Base-by-base conservation (phyloP, 2,329 filamentous ascomycete genomes). In the Colletotrichum higginsianum region DNA sequence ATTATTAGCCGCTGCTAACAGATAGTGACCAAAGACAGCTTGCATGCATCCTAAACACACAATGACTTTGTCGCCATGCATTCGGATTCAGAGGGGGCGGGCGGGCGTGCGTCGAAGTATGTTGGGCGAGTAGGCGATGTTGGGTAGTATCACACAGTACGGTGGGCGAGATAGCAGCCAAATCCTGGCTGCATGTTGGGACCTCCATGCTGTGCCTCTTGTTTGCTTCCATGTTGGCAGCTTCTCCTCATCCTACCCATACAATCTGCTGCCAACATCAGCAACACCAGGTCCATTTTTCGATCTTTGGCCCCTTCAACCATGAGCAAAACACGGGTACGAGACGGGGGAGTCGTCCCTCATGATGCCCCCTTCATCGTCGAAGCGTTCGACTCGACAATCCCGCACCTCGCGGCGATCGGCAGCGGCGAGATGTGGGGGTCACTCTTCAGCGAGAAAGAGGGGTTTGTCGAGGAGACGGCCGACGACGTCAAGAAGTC, bases 341-440 rank as follows among this genome's bases (percentile, higher is more conserved):
- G 78, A 40, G 73, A 78, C 40, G 77, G 74, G 23, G 66, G 63
- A 23, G 62, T 64, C 44, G 66, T 68, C 49, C 72, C 68, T n/a
- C 66, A 75, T 44, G 79, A 80, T 72, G 74, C 74, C 63, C 66
- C 75, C 42, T 79, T 79, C 75, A 77, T 81, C 52, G 66, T 77
- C 40, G 74, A 75, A 35, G 78, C 77, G 57, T 79, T 80, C 73
- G 76, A 79, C 71, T 79, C 77, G 12, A 76, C 75, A 11, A 57
- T 81, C 47, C 75, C 77, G 57, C 74, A 77, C 64, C 76, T 81
- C 56, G 73, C 60, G 47, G 75, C 76, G 15, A 67, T 75, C 21
- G 79, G 76, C 44, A 79, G 75, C 57, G 74, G 67, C 58, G 75
- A 60, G n/a, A 78, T 78, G 76, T 80, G 79, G 77, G 78, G 78